Base-by-base conservation (phyloP, 805 yeast species). In the Candida coquimbonensis region DNA sequence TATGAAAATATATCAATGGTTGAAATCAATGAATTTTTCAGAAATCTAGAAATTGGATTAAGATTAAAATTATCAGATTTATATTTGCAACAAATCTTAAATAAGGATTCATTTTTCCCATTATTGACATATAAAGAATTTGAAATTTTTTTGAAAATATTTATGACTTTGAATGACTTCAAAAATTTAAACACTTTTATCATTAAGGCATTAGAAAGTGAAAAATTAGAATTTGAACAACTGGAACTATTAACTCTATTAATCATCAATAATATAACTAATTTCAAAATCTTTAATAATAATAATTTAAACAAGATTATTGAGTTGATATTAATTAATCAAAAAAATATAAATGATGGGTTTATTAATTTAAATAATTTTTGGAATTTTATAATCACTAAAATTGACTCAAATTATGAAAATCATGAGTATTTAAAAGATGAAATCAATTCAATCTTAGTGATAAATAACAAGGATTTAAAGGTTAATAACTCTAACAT, bases 71-170 rank as follows among this genome's bases (percentile, higher is more conserved):
- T 66, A 47, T 53, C 69, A 56, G 71, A 57, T 21, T 53, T 33
- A 60, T 66, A 51, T 55, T 56, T 53, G 47, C 58, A 44, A 53
- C 58, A 33, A 53, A 34, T 51, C 3, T 40, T 54, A n/a, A 36
- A 49, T 0, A 45, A 48, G 5, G 50, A 63, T 29, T 69, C 65
- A 47, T 63, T 65, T 6, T 68, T 68, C 47, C 61, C 69, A 5
- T 60, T 67, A 39, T 52, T 64, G 40, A 66, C 69, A 9, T 67
- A 68, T 46, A 66, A 62, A 24, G 70, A 67, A 47, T 57, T 65
- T 32, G 54, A 53, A 35, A 40, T 44, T 7, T 49, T 51, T 17
- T 34, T 55, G 12, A 48, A 45, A 40, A 49, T 49, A 5, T 41
- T 53, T 7, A 9, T 47, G 5, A 14, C 43, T 14, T 31, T 56